Evolutionary conservation across 306 rosid genomes (phyloP).

Genomic region (Coriaria nepalensis): DNA sequence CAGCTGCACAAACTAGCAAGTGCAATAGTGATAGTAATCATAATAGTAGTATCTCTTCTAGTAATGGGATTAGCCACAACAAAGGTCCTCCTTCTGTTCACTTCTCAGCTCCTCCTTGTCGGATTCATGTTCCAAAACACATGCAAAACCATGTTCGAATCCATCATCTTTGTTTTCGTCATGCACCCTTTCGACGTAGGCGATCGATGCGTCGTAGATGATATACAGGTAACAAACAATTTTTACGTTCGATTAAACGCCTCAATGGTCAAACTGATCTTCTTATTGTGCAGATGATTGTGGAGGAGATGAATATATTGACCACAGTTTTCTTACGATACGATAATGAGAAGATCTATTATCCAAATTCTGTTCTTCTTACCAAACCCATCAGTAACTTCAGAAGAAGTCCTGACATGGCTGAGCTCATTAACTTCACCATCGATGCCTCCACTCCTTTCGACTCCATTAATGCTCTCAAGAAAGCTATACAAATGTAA

Average conservation of each 20-base stretch:
- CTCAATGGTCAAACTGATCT: neutral
- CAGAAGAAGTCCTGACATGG: constrained; percentile 43
- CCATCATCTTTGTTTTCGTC: constrained; percentile 41
- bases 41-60: constrained; percentile 24
- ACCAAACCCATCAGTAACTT: constrained; percentile 45
- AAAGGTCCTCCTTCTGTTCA: constrained; percentile 36
- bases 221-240: constrained; percentile 16
- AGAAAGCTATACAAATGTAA: constrained; percentile 33
- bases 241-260: neutral
- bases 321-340: constrained; percentile 34
- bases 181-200: constrained; percentile 48
- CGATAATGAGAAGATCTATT: constrained; percentile 41
- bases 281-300: constrained; percentile 24
- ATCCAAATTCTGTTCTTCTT: constrained; percentile 37
- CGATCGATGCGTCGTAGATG: constrained; percentile 32
- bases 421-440: constrained; percentile 24
- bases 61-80: constrained; percentile 41
- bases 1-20: constrained; percentile 46
- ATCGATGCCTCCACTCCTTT: constrained; percentile 29
- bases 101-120: constrained; percentile 35
- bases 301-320: constrained; percentile 42
- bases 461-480: constrained; percentile 28
- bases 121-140: constrained; percentile 47
- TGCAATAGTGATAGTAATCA: constrained; percentile 26
- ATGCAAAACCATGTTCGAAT: constrained; percentile 42